These are phyloP conservation scores for Cylindrotheca fusiformis DNA, from an alignment of 108 stramenopile species.

Conservation along the genomic window DNA sequence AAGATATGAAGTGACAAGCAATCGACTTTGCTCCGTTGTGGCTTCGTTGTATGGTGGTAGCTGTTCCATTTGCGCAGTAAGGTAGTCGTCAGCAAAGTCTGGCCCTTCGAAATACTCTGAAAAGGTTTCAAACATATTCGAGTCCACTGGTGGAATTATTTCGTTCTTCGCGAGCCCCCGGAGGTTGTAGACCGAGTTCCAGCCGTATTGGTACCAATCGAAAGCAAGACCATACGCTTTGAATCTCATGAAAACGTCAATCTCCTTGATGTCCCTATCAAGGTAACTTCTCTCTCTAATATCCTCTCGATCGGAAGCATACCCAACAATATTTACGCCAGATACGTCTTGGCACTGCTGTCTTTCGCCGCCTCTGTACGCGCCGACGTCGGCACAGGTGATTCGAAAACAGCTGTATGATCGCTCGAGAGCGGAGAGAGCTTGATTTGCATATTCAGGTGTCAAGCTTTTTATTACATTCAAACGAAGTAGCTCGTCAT, in stretches of 20 bases:
- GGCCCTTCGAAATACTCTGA: constrained; percentile 4
- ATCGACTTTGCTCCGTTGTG: constrained; percentile 26
- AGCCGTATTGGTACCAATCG: constrained; percentile 55
- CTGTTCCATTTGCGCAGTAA: constrained; percentile 24
- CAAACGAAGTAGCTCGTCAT: constrained; percentile 24
- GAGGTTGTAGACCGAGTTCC: constrained; percentile 36
- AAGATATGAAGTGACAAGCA: constrained; percentile 24
- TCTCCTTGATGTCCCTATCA: constrained; percentile 54
- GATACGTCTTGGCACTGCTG: constrained; percentile 28
- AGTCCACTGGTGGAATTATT: constrained; percentile 8
- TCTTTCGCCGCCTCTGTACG: constrained; percentile 36
- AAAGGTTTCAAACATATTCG: constrained; percentile 15
- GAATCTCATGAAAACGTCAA: constrained; percentile 37
- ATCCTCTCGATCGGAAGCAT: constrained; percentile 24
- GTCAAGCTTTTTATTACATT: constrained; percentile 21
- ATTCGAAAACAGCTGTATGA: constrained; percentile 50
- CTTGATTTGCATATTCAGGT: constrained; percentile 6
- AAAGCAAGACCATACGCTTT: constrained; percentile 36
- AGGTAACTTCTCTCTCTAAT: constrained; percentile 22
- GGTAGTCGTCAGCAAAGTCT: constrained; percentile 25
- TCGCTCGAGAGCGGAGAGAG: constrained; percentile 32
- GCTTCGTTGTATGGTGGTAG: constrained; percentile 19
- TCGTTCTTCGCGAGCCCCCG: constrained; percentile 31
- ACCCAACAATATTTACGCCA: constrained; percentile 19
- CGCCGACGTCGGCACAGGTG: constrained; percentile 47